Base-by-base conservation (phyloP, 225 moss, liverwort and hornwort genomes). In the Anthoceros angustus region DNA sequence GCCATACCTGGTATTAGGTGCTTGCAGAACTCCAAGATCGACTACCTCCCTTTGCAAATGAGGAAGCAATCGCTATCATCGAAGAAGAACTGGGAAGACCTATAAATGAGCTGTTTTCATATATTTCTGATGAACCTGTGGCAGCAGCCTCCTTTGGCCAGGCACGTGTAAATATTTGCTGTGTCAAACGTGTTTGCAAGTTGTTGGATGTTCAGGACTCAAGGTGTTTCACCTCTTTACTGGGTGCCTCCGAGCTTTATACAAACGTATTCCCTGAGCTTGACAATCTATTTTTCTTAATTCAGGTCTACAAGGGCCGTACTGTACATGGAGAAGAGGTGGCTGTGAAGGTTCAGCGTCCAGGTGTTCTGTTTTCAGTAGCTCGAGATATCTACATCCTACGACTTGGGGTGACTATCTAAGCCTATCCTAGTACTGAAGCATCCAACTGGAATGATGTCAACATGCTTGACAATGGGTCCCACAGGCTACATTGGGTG, bases 121-220 rank as follows among this genome's bases (percentile, higher is more conserved):
- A 68, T 65, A 74, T 92, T 39, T 87, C 95, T 21, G 71, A 79
- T 14, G 79, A 84, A 63, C 91, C 95, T 62, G 81, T 98, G 64
- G 95, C 88, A 69, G 91, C 95, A 65, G 95, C 95, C 43, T 98
- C 95, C 42, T 87, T 98, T 79, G 95, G 95, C 55, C 95, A 98
- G 95, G 95, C 91, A 84, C 40, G 25, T 14, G 26, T 40, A n/a
- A n/a, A n/a, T n/a, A 24, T 46, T 11, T 25, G 15, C 25, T 46
- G 6, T 12, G 0, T 11, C 18, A 2, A 25, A 25, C 43, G 41
- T 23, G 2, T 40, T 40, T 8, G 63, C 25, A 21, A 38, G 40
- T 64, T 64, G 25, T 25, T 62, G 32, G 32, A 32, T 32, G 32
- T 4, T 32, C 32, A 32, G 32, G 32, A 32, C 32, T 32, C 32